These are phyloP conservation scores for Sechiopsis laciniata DNA, from an alignment of 306 rosid genomes.

Conservation along the genomic window DNA sequence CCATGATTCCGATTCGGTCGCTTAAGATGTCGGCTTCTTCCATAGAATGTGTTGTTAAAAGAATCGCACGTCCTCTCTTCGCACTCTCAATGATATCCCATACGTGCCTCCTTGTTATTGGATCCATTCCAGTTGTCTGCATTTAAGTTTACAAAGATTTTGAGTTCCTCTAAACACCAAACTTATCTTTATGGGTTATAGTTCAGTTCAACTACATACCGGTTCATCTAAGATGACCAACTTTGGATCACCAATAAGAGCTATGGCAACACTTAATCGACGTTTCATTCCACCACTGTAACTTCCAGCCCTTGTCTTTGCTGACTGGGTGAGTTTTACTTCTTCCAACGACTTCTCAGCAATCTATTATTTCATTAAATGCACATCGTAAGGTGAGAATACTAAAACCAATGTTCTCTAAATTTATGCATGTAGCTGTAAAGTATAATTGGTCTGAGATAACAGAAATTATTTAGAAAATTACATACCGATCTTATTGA, in stretches of 20 bases:
- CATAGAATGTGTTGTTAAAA: conserved; percentile 93
- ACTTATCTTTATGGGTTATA: not conserved
- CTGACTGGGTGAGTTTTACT: conserved; percentile 67
- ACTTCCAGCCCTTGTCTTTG: conserved; percentile 70
- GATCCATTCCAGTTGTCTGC: conserved; percentile 94
- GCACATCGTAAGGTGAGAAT: conserved; percentile 8
- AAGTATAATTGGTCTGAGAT: not conserved
- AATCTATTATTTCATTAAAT: conserved; percentile 44
- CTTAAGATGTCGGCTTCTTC: conserved; percentile 92
- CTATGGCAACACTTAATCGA: conserved; percentile 83
- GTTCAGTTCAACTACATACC: conserved; percentile 34
- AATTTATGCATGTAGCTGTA: conserved; percentile 10
- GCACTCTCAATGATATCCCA: conserved; percentile 88
- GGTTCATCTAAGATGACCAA: conserved; percentile 82
- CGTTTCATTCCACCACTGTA: conserved; percentile 97
- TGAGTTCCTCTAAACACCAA: not conserved
- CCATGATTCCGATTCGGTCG: conserved; percentile 89
- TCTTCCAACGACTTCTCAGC: conserved; percentile 53
- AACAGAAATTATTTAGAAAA: not conserved
- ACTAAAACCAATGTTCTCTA: conserved; percentile 1
- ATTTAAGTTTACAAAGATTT: conserved; percentile 7
- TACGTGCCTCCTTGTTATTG: conserved; percentile 86
- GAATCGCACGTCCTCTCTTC: conserved; percentile 71
- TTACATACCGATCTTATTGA: conserved; percentile 54
- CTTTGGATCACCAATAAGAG: conserved; percentile 83